A percentile compares a stretch with the other conserved stretches of the same genome.
Evolutionary conservation across 192 early-diverging fungal species (phyloP).

Genomic region (Polychytrium aggregatum): DNA sequence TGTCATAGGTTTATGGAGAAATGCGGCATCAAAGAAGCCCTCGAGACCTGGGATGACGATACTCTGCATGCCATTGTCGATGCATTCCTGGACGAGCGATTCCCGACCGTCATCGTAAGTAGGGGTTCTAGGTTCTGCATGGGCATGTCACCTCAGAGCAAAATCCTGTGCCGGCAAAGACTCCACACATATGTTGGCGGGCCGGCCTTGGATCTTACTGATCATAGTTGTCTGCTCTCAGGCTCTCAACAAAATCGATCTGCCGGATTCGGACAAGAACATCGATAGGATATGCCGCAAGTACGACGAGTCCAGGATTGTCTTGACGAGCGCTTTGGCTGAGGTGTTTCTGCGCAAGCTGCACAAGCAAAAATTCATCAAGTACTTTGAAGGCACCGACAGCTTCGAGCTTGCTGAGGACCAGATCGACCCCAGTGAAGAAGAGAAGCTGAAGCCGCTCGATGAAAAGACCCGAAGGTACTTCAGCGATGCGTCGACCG

Average conservation of each 20-base stretch:
- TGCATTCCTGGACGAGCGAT: conserved; percentile 62
- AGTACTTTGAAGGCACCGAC: conserved; percentile 38
- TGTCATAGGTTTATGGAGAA: conserved; percentile 39
- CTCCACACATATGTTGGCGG: no score
- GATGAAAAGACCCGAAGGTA: conserved; percentile 18
- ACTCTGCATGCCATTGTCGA: conserved; percentile 46
- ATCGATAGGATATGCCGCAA: conserved; percentile 64
- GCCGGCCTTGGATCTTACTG: no score
- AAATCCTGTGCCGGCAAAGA: no score
- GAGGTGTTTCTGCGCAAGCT: conserved; percentile 37
- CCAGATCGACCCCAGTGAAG: conserved; percentile 10
- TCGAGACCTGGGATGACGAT: conserved; percentile 58
- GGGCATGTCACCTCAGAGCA: not conserved
- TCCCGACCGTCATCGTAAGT: conserved; percentile 64
- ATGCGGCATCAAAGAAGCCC: conserved; percentile 34
- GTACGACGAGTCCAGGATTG: conserved; percentile 37
- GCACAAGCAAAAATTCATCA: conserved; percentile 36
- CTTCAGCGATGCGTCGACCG: no score
- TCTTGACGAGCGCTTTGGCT: conserved; percentile 27
- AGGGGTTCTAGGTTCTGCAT: not conserved
- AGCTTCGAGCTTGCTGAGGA: conserved; percentile 29
- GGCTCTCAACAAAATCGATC: conserved; percentile 80
- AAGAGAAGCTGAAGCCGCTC: conserved; percentile 10
- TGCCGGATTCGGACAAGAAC: conserved; percentile 72
- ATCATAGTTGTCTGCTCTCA: no score